Base-by-base conservation (phyloP, 352 stramenopile species). In the Globisporangium ultimum region DNA sequence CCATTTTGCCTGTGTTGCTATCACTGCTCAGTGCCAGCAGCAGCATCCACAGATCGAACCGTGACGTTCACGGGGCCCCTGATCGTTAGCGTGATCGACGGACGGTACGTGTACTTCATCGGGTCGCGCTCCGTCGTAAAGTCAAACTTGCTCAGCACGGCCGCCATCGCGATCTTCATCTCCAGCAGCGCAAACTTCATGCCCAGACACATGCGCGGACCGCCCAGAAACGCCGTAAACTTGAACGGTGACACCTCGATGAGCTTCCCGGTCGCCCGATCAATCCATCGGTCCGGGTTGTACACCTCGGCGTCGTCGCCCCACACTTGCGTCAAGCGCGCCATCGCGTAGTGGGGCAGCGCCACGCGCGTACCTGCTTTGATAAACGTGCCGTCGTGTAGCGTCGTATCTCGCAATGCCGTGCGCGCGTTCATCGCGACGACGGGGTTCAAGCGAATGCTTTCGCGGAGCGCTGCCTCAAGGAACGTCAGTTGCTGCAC, bases 351-450 rank as follows among this genome's bases (percentile, higher is more conserved):
- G n/a, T 66, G 64, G 9, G 69, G 55, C 34, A 86, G 64, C 8
- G 69, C 48, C 28, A 84, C 72, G 8, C 63, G 70, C 8, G 63
- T 66, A 0, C 76, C 72, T 18, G 62, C 60, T 12, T 53, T 52
- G 7, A 89, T 55, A 18, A 70, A 67, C 18, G 74, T 87, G n/a
- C 76, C 78, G 40, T 89, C 78, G 48, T 65, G 72, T 24, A 87
- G 58, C 24, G 72, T 56, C 5, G 72, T 71, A 42, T 83, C 77
- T 2, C 60, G 14, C 12, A 66, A 42, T 1, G 65, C 71, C 3
- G 64, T 65, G 32, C 78, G 75, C 40, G 58, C 60, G 24, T 78
- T 80, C 22, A 73, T 60, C 7, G 74, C 71, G 7, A 78, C 61
- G 10, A 67, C 51, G 5, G 79, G 78, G 55, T 82, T 80, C 17